A percentile compares a stretch with the other conserved stretches of the same genome.
phyloP scores from a whole-genome alignment of 768 basidiomycete genomes.

The Infundibulicybe gibba region DNA sequence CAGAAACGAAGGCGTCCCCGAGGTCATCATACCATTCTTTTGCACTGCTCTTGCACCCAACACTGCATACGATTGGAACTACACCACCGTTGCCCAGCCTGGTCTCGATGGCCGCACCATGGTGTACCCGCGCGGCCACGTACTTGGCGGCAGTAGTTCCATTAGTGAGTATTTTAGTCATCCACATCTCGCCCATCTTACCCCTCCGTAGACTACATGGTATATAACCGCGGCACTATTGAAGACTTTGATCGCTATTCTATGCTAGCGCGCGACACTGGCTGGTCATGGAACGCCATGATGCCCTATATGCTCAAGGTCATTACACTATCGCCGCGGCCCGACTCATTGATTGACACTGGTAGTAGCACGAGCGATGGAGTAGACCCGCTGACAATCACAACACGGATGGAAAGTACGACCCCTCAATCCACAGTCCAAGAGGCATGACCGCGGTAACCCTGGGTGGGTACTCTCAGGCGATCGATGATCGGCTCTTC shows the following conservation, averaged over 20 bases:
- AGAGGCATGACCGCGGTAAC: neutral
- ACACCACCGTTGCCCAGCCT: constrained; percentile 16
- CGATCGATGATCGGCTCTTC: neutral
- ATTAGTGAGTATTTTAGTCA: constrained; percentile 15
- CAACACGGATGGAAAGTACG: neutral
- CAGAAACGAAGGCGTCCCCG: constrained; percentile 9
- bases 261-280: no score
- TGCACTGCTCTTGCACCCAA: neutral
- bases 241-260: no score
- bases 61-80: constrained; percentile 18
- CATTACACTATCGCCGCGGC: no score
- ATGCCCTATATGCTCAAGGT: no score
- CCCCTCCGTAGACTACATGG: no score
- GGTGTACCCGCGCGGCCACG: constrained; percentile 19
- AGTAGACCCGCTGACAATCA: neutral
- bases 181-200: no score
- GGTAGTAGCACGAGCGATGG: neutral
- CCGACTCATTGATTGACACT: constrained; percentile 5
- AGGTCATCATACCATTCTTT: constrained; percentile 13
- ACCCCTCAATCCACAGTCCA: neutral
- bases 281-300: no score
- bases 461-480: neutral
- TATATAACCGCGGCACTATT: no score
- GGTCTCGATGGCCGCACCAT: constrained; percentile 16
- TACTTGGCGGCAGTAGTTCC: constrained; percentile 26